Conservation (phyloP, 2,329 filamentous ascomycete genomes). For the Fusarium musae region DNA sequence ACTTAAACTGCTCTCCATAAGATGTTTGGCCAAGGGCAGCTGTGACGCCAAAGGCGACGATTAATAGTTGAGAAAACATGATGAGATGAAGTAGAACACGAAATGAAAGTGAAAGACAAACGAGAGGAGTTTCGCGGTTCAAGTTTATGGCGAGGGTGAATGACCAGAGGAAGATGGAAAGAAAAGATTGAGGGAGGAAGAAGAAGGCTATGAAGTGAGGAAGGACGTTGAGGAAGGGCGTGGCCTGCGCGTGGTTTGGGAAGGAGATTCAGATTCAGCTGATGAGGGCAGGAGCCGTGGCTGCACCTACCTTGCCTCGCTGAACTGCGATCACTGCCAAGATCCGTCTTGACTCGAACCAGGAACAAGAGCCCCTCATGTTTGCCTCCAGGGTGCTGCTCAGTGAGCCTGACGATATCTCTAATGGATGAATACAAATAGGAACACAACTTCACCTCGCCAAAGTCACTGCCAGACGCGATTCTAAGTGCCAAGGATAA, state of each 20-base stretch:
- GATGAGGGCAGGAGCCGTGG: background rate
- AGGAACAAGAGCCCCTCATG: background rate
- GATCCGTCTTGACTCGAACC: no score
- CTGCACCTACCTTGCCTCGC: background rate
- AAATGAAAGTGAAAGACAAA: background rate
- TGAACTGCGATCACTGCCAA: background rate
- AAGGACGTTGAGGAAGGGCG: background rate
- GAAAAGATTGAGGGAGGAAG: background rate
- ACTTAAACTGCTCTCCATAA: conserved; percentile 33
- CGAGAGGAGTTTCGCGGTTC: background rate
- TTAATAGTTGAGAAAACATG: conserved; percentile 41
- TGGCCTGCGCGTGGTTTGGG: background rate
- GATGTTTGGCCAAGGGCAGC: conserved; percentile 26
- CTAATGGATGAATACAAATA: no score
- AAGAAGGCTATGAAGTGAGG: background rate
- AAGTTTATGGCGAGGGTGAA: background rate
- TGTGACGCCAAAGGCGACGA: conserved; percentile 36
- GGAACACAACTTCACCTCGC: background rate
- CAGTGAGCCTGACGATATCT: background rate
- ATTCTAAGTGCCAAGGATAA: background rate
- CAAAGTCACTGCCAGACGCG: background rate
- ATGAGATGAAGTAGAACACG: background rate
- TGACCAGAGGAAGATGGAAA: background rate
- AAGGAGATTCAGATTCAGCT: background rate
- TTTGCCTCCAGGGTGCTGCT: background rate